Evolutionary conservation across 345 rosid genomes (phyloP), one percentile per base, ranked within the genome.

Genomic region (Leavenworthia alabamica): DNA sequence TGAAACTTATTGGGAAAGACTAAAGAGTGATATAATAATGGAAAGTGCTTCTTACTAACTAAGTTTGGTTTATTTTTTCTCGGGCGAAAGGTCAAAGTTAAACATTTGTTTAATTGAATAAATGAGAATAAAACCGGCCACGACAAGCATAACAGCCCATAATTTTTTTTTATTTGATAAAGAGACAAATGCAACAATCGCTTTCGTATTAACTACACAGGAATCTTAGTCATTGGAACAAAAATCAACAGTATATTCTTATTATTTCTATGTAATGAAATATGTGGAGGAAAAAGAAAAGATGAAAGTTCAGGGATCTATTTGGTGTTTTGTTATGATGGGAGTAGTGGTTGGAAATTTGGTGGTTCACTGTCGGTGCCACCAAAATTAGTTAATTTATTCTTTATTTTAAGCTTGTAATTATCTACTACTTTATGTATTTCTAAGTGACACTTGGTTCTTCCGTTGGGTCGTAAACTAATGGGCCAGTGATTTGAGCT

Each of bases 361-460:
- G 69, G 74, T 62, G 64, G 32, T 19, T n/a, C n/a, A n/a, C n/a
- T 67, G 71, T 67, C 71, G 64, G 71, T 67, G 64, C 49, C 57
- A 67, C 64, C 26, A 36, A 37, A 8, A 27, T 28, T 13, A 0
- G 19, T 56, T 66, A 46, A 0, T 27, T 56, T 66, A 46, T 46
- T 56, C 19, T 26, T 46, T 13, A 56, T 44, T 66, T 28, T 24
- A 17, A 17, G 40, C 31, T 52, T 26, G 9, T 31, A 17, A 8
- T 15, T 20, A 43, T 19, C 41, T 42, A 12, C 15, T 4, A 40
- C 5, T 23, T 1, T 15, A 1, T 20, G 24, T 23, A 23, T 23
- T 61, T 24, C 49, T 15, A 0, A 19, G 11, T 26, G 33, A 3
- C 31, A 13, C n/a, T 27, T 45, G 49, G 12, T 41, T 40, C 41